Evolutionary conservation across 2,329 filamentous ascomycete species (phyloP).

Genomic region (Dichotomopilus funicola): DNA sequence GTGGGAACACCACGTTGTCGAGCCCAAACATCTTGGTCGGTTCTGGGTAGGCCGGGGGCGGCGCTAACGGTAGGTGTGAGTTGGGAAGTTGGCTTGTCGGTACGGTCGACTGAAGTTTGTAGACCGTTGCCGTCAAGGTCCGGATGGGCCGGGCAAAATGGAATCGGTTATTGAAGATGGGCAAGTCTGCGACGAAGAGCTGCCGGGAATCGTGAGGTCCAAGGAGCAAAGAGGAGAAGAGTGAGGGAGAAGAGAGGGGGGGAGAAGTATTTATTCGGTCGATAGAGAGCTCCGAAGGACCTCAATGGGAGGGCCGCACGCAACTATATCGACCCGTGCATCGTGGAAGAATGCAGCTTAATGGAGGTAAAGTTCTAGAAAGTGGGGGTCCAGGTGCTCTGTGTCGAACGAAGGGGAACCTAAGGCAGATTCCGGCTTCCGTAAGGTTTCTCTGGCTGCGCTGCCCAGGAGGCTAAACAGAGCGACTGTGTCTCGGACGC

Average conservation of each 20-base stretch:
- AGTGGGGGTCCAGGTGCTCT: neutral
- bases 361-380: neutral
- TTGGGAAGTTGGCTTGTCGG: neutral
- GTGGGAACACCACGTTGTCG: constrained; percentile 19
- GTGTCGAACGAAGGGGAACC: neutral
- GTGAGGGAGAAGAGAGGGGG: neutral
- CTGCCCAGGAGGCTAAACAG: neutral
- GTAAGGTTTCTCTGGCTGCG: neutral
- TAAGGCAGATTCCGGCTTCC: neutral
- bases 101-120: no score
- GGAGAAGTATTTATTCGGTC: neutral
- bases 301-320: constrained; percentile 2
- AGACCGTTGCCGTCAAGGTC: neutral
- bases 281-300: neutral
- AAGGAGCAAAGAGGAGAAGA: neutral
- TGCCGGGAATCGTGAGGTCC: neutral
- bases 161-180: neutral
- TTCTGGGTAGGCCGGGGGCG: neutral
- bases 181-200: constrained; percentile 4
- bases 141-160: constrained; percentile 7
- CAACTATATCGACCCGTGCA: neutral
- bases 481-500: neutral
- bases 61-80: neutral
- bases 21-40: constrained; percentile 13
- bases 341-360: neutral